Base-by-base conservation (phyloP, 768 basidiomycete genomes). In the Suillus occidentalis region DNA sequence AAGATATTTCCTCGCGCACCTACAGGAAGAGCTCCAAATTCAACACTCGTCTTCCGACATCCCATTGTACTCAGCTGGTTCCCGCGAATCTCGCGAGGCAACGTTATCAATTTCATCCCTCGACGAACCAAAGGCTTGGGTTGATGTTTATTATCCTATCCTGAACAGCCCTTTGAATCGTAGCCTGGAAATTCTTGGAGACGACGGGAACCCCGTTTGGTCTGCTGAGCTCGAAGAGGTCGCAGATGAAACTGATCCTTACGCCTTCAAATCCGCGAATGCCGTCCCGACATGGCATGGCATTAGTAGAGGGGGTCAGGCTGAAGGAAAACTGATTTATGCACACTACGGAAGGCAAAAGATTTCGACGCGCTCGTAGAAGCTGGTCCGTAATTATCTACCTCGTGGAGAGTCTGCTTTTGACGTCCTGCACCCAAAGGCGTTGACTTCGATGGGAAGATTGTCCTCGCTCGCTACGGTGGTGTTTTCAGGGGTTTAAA, bases 211-310 rank as follows among this genome's bases (percentile, higher is more conserved):
- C 6, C 74, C 80, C 3, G 70, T 79, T 13, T 88, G 89, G 87
- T 76, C 80, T 20, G 91, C 91, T 4, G 81, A 86, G 60, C 76
- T 93, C 8, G 82, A 85, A 66, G 92, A 94, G 71, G 80, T 86
- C 39, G 84, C 83, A n/a, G 85, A 91, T 63, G 80, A 79, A 9
- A 83, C 83, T 2, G 92, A 94, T 68, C 83, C 85, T 4, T 85
- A 87, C 52, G 89, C 89, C n/a, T 72, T 78, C 28, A 72, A 85
- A 66, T 83, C 86, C 62, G 81, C 81, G n/a, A 80, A 83, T 45
- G 80, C 84, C 37, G 83, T 90, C 7, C 84, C 82, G 1, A 76
- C 87, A 31, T 94, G 89, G 83, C 91, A 92, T 72, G 91, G 90
- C 0, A 76, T 89, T 18, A 89, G 87, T 64, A 80, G 78, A 58